Conservation (phyloP, 73 alveolate species). For the Durusdinium trenchii region DNA sequence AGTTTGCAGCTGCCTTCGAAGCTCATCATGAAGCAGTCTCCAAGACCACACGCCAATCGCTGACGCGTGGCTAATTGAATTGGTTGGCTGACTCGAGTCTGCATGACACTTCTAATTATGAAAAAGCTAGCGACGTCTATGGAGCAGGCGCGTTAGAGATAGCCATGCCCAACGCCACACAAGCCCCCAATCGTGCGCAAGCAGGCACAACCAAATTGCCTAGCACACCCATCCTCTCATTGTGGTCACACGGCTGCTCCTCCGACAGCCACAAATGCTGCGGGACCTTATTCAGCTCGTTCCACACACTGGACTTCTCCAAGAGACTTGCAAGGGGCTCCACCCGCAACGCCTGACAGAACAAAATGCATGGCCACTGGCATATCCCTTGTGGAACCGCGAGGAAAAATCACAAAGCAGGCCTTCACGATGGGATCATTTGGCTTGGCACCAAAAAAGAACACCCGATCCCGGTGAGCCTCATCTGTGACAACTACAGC, state of each 20-base stretch:
- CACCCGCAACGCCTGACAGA: background rate
- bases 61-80: too few species aligned
- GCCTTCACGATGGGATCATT: background rate
- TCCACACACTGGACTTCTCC: background rate
- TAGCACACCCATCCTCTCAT: background rate
- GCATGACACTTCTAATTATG: too few species aligned
- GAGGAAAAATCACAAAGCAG: background rate
- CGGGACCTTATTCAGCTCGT: background rate
- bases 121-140: background rate
- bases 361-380: background rate
- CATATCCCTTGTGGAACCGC: background rate
- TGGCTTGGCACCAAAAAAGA: background rate
- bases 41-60: too few species aligned
- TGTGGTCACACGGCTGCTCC: background rate
- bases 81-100: too few species aligned
- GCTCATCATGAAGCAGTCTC: too few species aligned
- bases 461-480: background rate
- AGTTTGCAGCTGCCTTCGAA: too few species aligned
- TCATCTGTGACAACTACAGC: background rate
- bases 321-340: background rate
- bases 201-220: background rate
- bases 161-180: background rate
- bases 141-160: background rate
- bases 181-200: background rate
- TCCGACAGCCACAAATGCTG: background rate